Conservation (phyloP, 352 stramenopile genomes). For the Globisporangium iwayamae region DNA sequence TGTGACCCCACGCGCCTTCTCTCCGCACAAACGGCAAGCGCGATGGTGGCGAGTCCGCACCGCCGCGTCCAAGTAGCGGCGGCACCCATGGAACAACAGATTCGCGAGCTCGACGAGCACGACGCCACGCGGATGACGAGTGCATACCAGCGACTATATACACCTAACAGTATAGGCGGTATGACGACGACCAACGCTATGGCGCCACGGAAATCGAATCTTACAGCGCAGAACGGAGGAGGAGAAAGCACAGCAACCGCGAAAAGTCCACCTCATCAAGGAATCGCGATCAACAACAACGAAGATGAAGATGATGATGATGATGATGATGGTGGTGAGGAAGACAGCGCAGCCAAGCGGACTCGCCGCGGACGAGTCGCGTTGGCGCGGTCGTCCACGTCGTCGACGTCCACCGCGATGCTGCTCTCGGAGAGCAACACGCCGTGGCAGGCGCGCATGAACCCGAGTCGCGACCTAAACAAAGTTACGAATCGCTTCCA, state of each 20-base stretch:
- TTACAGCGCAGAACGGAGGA: neutral
- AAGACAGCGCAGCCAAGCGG: neutral
- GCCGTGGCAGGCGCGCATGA: conserved; percentile 34
- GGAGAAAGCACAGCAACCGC: neutral
- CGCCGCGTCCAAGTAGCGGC: conserved; percentile 18
- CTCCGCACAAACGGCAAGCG: neutral
- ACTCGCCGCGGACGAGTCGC: conserved; percentile 5
- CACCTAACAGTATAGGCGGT: conserved; percentile 7
- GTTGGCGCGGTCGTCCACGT: conserved; percentile 2
- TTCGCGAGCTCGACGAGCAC: conserved; percentile 18
- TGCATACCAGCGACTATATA: conserved; percentile 11
- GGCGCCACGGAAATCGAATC: neutral
- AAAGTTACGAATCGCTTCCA: conserved; percentile 67
- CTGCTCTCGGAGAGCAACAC: conserved; percentile 12
- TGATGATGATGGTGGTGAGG: neutral
- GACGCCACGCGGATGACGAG: conserved; percentile 5
- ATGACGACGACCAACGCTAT: neutral
- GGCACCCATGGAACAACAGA: conserved; percentile 22
- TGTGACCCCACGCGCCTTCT: neutral
- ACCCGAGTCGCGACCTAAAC: conserved; percentile 49
- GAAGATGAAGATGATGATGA: conserved; percentile 10
- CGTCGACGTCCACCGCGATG: conserved; percentile 11
- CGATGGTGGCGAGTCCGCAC: conserved; percentile 8
- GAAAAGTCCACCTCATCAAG: conserved; percentile 6
- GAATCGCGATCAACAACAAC: conserved; percentile 8